phyloP scores from a whole-genome alignment of 2,329 filamentous ascomycete genomes.

The Colletotrichum siamense region DNA sequence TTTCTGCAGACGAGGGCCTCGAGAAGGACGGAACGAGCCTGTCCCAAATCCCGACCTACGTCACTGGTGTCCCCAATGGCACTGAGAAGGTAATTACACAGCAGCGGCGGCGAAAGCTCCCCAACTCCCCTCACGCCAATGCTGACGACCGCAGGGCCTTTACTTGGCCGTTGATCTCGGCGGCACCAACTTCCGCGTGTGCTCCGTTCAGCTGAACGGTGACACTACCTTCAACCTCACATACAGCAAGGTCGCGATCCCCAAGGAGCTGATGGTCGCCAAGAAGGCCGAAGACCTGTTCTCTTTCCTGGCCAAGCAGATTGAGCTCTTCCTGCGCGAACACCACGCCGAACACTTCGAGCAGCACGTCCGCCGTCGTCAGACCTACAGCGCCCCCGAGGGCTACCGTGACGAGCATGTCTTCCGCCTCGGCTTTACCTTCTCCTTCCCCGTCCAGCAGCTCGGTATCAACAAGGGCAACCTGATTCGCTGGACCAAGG shows the following conservation, averaged over 20 bases:
- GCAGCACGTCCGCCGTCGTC: constrained; percentile 68
- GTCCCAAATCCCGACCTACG: constrained; percentile 97
- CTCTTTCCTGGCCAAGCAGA: constrained; percentile 89
- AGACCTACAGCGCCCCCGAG: constrained; percentile 62
- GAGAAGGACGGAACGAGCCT: constrained; percentile 78
- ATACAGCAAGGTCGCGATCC: constrained; percentile 91
- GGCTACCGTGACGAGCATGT: constrained; percentile 75
- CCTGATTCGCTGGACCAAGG: constrained; percentile 97
- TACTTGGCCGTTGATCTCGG: constrained; percentile 98
- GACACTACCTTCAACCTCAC: constrained; percentile 95
- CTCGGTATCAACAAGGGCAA: constrained; percentile 93
- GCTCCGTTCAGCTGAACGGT: constrained; percentile 91
- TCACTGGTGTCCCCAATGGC: constrained; percentile 94
- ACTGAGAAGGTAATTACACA: constrained; percentile 80
- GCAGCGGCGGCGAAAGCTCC: not conserved
- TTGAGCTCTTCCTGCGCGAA: constrained; percentile 83
- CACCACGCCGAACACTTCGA: constrained; percentile 91
- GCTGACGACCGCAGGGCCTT: constrained; percentile 69
- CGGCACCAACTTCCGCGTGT: constrained; percentile 97
- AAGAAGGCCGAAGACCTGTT: constrained; percentile 89
- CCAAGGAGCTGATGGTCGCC: constrained; percentile 87
- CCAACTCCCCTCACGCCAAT: not conserved
- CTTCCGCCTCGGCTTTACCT: constrained; percentile 97
- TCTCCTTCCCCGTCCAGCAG: constrained; percentile 96
- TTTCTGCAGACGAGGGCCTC: constrained; percentile 75